Base-by-base conservation (phyloP, 2,329 filamentous ascomycete genomes). In the Lasiodiplodia sp. region DNA sequence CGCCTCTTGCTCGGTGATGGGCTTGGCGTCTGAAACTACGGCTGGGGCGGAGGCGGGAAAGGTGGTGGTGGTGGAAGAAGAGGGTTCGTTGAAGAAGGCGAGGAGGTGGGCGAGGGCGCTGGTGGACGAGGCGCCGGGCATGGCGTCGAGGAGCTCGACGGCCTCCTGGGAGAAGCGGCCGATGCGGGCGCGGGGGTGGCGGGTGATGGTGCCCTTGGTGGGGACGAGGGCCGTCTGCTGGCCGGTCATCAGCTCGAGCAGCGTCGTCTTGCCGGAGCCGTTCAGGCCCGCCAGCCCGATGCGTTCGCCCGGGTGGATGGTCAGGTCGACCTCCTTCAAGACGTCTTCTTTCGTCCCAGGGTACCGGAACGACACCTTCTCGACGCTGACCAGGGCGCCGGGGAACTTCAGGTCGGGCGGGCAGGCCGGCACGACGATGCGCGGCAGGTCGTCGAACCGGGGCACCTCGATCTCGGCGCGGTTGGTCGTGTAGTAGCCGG, bases 131-230 rank as follows among this genome's bases (percentile, higher is more conserved):
- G 5, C 86, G 82, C 1, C 76, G 77, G 0, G 87, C 89, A 7
- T 77, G 2, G 81, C 75, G 71, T 91, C 88, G 6, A 96, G 83
- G 6, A 85, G 84, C 72, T 94, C 91, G 4, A 94, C 91, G 0
- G 91, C 89, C 73, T 94, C 89, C 76, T 96, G 93, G 4, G 91
- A 92, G 79, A 94, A 96, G 75, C 93, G 93, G 1, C 89, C 92
- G 57, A 93, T 78, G 71, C 86, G 89, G 11, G 92, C 82, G 23
- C 92, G 85, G 0, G 93, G 86, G 77, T 96, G 93, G 0, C 84
- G 84, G 0, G 86, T 86, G 2, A 92, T 80, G 0, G 83, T 87
- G 0, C 92, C 92, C 2, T 85, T 82, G 0, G 86, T 87, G 0
- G 91, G 89, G 6, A 82, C 82, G 1, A 85, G 31, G 7, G 31